These are phyloP conservation scores for Mucor circinelloides DNA, from an alignment of 371 early-diverging fungal genomes.

Conservation along the genomic window DNA sequence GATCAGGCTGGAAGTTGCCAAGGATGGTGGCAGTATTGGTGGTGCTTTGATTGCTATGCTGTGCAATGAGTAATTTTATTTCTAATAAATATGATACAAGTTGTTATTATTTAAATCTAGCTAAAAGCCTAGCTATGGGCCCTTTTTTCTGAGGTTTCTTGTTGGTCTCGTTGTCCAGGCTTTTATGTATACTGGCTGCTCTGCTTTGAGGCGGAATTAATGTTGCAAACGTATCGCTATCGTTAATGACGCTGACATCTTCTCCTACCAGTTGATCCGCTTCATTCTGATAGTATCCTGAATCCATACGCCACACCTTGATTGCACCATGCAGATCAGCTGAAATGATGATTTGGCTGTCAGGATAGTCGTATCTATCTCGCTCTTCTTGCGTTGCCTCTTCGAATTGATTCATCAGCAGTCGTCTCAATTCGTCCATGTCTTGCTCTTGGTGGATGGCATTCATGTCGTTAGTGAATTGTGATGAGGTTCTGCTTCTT, in stretches of 20 bases:
- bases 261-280: not conserved
- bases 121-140: not conserved
- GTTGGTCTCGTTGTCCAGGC: not conserved
- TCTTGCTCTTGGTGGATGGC: not conserved
- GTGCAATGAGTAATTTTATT: conserved; percentile 6
- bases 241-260: not conserved
- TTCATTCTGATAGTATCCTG: conserved; percentile 24
- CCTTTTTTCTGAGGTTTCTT: not conserved
- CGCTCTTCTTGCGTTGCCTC: conserved; percentile 31
- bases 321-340: conserved; percentile 65
- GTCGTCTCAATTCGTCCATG: not conserved
- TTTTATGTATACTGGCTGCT: not conserved
- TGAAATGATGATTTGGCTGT: conserved; percentile 68
- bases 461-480: not conserved
- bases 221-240: not conserved
- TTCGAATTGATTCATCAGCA: conserved; percentile 13
- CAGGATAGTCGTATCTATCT: conserved; percentile 39
- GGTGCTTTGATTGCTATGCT: conserved; percentile 49
- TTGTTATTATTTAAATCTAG: conserved; percentile 4
- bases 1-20: conserved; percentile 35
- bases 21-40: conserved; percentile 47
- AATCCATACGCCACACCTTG: conserved; percentile 70
- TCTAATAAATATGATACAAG: not conserved
- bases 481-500: not conserved
- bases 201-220: not conserved